Evolutionary conservation across 345 rosid genomes (phyloP).

Genomic region (Eutrema heterophyllum): DNA sequence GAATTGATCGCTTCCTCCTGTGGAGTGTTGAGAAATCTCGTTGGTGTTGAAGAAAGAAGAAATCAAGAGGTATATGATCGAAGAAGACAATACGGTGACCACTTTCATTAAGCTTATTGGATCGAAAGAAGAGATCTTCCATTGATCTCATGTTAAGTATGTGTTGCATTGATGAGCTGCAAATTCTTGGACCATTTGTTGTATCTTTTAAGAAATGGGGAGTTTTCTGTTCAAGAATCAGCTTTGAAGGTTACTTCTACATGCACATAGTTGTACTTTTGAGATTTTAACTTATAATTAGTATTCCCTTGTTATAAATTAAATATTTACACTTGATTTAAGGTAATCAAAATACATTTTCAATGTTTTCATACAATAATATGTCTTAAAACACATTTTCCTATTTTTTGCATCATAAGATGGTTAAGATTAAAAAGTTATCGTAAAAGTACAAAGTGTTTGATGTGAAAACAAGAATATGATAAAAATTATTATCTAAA

Average conservation of each 20-base stretch:
- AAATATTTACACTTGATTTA: too few relatives aligned
- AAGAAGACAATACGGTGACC: slow-evolving; percentile 55
- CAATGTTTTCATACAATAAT: too few relatives aligned
- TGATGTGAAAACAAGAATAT: too few relatives aligned
- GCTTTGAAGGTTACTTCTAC: slow-evolving; percentile 60
- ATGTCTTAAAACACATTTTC: too few relatives aligned
- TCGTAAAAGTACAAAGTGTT: too few relatives aligned
- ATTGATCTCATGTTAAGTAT: slow-evolving; percentile 61
- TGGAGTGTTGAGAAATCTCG: slow-evolving; percentile 74
- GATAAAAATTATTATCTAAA: too few relatives aligned
- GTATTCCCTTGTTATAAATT: too few relatives aligned
- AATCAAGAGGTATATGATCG: slow-evolving; percentile 75
- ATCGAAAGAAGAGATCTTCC: slow-evolving; percentile 59
- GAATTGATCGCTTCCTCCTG: slow-evolving; percentile 56
- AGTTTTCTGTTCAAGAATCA: slow-evolving; percentile 69
- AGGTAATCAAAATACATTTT: too few relatives aligned
- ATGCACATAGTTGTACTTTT: too few relatives aligned
- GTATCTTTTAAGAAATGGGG: slow-evolving; percentile 53
- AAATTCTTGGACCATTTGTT: slow-evolving; percentile 60
- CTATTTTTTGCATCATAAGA: too few relatives aligned
- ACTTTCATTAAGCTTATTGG: slow-evolving; percentile 60
- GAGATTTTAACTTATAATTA: too few relatives aligned
- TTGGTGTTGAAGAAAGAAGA: slow-evolving; percentile 83
- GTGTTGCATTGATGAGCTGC: slow-evolving; percentile 41
- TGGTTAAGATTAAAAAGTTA: too few relatives aligned